Evolutionary conservation across 176 grass and related monocot species (phyloP).

Genomic region (Zea mays): Zm-B73-REFERENCE-NAM-5.0 NC_050101.1:155104501-155105000

Average conservation of each 20-base stretch:
- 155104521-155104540: constrained; percentile 21
- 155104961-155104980: not conserved
- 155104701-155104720: constrained; percentile 40
- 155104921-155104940: constrained; percentile 26
- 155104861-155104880: constrained; percentile 76
- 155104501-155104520: constrained; percentile 15
- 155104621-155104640: constrained; percentile 28
- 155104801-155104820: constrained; percentile 63
- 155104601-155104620: constrained; percentile 19
- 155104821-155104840: constrained; percentile 61
- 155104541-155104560: constrained; percentile 3
- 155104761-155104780: constrained; percentile 93
- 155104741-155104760: constrained; percentile 93
- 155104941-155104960: not conserved
- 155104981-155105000: not conserved
- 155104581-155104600: constrained; percentile 51
- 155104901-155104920: constrained; percentile 22
- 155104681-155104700: constrained; percentile 91
- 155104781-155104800: constrained; percentile 72
- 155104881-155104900: constrained; percentile 53
- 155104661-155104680: constrained; percentile 73
- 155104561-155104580: constrained; percentile 21
- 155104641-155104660: constrained; percentile 49
- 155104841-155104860: constrained; percentile 58
- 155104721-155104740: constrained; percentile 45